phyloP scores from a whole-genome alignment of 192 early-diverging fungal genomes.

The Mortierella antarctica region DNA sequence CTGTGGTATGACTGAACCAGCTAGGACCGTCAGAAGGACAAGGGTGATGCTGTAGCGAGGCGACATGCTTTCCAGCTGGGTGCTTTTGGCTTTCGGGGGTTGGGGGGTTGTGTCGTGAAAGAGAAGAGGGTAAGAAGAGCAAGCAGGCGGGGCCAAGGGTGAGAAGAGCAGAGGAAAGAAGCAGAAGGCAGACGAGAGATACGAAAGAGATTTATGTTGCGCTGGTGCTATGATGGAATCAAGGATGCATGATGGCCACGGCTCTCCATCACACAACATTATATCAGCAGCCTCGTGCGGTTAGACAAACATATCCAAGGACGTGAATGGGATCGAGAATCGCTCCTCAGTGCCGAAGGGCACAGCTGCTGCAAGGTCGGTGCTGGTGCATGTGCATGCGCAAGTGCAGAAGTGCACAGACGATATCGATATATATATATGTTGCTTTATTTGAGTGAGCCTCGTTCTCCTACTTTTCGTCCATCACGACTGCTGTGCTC shows the following conservation, averaged over 20 bases:
- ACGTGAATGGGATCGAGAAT: no score
- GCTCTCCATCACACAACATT: no score
- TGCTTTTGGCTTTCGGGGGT: background rate
- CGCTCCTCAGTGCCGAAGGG: no score
- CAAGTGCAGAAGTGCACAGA: background rate
- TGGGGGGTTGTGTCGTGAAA: background rate
- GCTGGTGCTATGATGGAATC: no score
- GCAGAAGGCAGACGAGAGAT: background rate
- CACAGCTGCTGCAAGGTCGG: no score
- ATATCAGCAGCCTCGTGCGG: no score
- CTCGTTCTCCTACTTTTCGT: constrained; percentile 30
- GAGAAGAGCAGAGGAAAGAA: background rate
- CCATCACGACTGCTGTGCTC: constrained; percentile 19
- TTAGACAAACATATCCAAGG: no score
- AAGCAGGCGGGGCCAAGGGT: background rate
- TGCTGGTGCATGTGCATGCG: no score
- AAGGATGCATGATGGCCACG: no score
- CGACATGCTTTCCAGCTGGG: background rate
- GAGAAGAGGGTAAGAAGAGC: background rate
- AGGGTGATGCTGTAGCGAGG: background rate
- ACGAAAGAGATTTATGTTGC: no score
- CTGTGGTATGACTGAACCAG: background rate
- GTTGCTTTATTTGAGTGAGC: background rate
- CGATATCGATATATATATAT: background rate
- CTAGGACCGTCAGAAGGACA: constrained; percentile 4